Base-by-base conservation (phyloP, 1,284 basidiomycete species). In the Rhizoctonia solani region DNA sequence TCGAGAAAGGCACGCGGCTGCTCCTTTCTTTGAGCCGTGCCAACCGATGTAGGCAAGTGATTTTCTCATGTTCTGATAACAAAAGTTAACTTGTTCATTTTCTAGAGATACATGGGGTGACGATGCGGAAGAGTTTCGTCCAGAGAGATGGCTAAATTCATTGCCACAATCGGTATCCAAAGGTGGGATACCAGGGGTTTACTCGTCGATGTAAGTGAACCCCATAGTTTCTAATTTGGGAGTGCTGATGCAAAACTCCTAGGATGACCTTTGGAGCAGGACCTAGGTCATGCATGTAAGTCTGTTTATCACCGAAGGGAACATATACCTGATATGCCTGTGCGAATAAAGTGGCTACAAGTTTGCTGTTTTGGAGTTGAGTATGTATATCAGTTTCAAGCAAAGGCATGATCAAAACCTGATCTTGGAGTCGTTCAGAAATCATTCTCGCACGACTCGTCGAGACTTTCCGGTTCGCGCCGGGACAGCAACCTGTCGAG, bases 121-220 rank as follows among this genome's bases (percentile, higher is more conserved):
- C n/a, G 71, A 71, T 39, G 69, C 73, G 13, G 53, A 66, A 1
- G 69, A 71, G 27, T 74, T 72, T 72, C 67, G 67, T 39, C 73
- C 73, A 1, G 72, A 73, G 65, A 65, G 73, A 9, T 74, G 73
- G 73, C 49, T 73, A 16, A 42, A 54, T 25, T 32, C 65, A 23
- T 49, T 68, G n/a, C 68, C 68, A 14, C 19, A 37, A 46, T 68
- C 44, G 13, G 69, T 61, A 13, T 37, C 50, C 0, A 68, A 50
- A 23, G 69, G 68, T 1, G 68, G 55, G n/a, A 47, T 72, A 1
- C 72, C 73, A 4, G 73, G 73, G 6, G 65, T 74, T 8, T 74
- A 73, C 46, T 65, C 72, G 6, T 63, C 65, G 21, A 71, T 69
- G 73, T 74, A 54, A 47, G 73, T 70, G n/a, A 4, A 50, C 14